phyloP scores from a whole-genome alignment of 2,329 filamentous ascomycete genomes.

The Penicillium thymicola region DNA sequence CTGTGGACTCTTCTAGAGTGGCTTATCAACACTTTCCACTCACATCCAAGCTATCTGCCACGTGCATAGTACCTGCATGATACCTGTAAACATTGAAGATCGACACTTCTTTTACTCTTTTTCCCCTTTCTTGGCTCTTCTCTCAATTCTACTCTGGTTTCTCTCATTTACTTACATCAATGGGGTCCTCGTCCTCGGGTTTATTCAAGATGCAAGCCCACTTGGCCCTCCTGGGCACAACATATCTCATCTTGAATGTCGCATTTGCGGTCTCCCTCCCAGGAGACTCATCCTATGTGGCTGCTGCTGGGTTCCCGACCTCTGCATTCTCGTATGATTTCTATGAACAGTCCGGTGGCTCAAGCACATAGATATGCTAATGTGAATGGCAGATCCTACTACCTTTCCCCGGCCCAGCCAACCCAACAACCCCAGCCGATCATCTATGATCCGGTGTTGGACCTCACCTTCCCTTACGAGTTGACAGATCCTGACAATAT shows the following conservation, averaged over 20 bases:
- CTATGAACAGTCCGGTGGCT: not conserved
- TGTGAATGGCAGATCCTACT: constrained; percentile 32
- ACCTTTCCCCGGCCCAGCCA: constrained; percentile 45
- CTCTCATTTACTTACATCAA: not conserved
- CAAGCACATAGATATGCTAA: constrained; percentile 1
- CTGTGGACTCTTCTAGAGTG: not conserved
- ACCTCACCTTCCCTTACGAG: constrained; percentile 54
- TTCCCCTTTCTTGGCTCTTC: not conserved
- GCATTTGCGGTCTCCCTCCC: constrained; percentile 17
- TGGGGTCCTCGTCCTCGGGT: not conserved
- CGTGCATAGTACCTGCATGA: not conserved
- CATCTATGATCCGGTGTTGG: constrained; percentile 53
- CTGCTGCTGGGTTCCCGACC: constrained; percentile 50
- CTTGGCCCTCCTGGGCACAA: not conserved
- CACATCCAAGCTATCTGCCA: not conserved
- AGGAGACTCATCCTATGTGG: constrained; percentile 24
- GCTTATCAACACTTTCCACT: not conserved
- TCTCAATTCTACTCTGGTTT: not conserved
- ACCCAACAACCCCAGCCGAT: constrained; percentile 54
- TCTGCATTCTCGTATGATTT: constrained; percentile 44
- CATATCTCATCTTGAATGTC: not conserved
- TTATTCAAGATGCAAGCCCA: constrained; percentile 10
- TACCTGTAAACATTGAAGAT: not conserved
- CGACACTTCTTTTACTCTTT: not conserved
- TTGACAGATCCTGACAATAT: constrained; percentile 55